Evolutionary conservation across 1,284 basidiomycete species (phyloP).

Genomic region (Ceratobasidium sp.): DNA sequence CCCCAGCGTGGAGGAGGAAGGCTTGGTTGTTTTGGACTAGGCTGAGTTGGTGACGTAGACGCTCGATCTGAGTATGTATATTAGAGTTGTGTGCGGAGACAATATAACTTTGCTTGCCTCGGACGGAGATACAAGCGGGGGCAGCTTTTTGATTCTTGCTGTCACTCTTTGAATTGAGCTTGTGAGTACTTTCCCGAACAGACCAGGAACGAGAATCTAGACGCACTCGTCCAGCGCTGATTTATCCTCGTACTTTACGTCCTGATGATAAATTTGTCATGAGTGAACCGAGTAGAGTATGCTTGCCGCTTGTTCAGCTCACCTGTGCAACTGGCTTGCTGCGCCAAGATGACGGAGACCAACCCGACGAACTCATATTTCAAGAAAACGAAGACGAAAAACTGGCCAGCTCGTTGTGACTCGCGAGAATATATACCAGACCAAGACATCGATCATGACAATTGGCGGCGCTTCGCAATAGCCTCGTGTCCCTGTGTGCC

Average conservation of each 20-base stretch:
- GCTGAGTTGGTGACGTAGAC: slow-evolving; percentile 78
- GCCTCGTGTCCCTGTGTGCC: not conserved
- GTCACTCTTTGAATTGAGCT: slow-evolving; percentile 63
- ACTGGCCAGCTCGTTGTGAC: not conserved
- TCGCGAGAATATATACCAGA: slow-evolving; percentile 21
- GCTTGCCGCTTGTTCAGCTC: slow-evolving; percentile 18
- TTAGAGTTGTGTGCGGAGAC: not conserved
- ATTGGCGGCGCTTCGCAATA: slow-evolving; percentile 8
- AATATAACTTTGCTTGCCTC: slow-evolving; percentile 65
- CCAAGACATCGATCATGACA: slow-evolving; percentile 15
- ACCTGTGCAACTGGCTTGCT: slow-evolving; percentile 73
- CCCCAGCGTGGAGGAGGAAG: slow-evolving; percentile 95
- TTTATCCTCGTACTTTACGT: slow-evolving; percentile 53
- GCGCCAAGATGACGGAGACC: slow-evolving; percentile 68
- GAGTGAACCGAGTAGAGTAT: slow-evolving; percentile 6
- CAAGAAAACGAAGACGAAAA: not conserved
- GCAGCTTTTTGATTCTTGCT: slow-evolving; percentile 74
- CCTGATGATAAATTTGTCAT: slow-evolving; percentile 40
- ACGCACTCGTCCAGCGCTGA: slow-evolving; percentile 50
- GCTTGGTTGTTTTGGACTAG: slow-evolving; percentile 87
- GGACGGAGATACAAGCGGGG: slow-evolving; percentile 86
- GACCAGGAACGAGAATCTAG: not conserved
- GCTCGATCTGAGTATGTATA: slow-evolving; percentile 73
- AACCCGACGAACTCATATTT: slow-evolving; percentile 44
- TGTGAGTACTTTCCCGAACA: not conserved